These are phyloP conservation scores for Wallacemonas sp. DNA, from an alignment of 208 protist species.

Conservation along the genomic window DNA sequence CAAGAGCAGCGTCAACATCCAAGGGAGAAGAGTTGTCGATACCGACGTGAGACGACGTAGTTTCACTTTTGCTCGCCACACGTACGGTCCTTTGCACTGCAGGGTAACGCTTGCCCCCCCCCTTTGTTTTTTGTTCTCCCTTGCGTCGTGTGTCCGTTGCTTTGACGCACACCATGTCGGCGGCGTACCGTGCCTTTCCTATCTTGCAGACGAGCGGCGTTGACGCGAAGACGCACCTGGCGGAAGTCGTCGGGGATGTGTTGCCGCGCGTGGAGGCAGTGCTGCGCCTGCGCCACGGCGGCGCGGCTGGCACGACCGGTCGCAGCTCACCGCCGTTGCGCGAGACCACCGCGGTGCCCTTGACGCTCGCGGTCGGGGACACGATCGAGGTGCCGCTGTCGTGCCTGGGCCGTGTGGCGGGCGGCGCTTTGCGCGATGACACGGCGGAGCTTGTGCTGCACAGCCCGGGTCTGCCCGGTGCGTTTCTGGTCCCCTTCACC, in stretches of 20 bases:
- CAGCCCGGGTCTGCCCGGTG: slow-evolving; percentile 71
- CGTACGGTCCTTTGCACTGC: too few relatives aligned
- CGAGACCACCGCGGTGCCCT: too few relatives aligned
- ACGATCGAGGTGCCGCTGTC: slow-evolving; percentile 31
- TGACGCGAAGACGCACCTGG: slow-evolving; percentile 8
- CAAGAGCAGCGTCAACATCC: too few relatives aligned
- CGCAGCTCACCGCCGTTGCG: background rate
- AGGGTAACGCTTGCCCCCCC: too few relatives aligned
- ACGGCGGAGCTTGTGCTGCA: slow-evolving; percentile 53
- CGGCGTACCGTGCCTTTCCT: slow-evolving; percentile 10
- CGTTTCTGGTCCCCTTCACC: slow-evolving; percentile 45
- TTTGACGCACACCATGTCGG: background rate
- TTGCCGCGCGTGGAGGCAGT: background rate
- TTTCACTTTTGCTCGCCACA: too few relatives aligned
- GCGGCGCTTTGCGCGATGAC: background rate
- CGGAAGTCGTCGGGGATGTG: background rate
- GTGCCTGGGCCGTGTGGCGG: slow-evolving; percentile 31
- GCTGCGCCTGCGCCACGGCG: slow-evolving; percentile 8
- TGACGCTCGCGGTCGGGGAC: slow-evolving; percentile 21
- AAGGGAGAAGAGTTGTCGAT: too few relatives aligned
- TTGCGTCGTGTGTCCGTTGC: too few relatives aligned
- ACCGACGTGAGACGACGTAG: too few relatives aligned
- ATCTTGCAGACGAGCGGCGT: background rate
- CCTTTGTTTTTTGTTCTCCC: too few relatives aligned
- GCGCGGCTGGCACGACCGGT: slow-evolving; percentile 11